Conservation (phyloP, 116 monocot genomes). For the Phalaenopsis hybrid region DNA sequence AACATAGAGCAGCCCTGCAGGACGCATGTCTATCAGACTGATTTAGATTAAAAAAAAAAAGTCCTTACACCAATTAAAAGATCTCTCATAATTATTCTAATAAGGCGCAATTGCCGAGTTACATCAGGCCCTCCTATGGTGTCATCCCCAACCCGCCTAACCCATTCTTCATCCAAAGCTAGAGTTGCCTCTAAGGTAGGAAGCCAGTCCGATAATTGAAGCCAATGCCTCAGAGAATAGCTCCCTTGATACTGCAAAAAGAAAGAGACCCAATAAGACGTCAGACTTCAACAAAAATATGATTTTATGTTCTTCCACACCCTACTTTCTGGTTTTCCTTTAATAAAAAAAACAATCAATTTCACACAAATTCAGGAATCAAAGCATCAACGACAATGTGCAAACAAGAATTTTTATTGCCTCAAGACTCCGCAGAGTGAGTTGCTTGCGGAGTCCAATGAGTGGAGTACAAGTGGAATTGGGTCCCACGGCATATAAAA, state of each 20-base stretch:
- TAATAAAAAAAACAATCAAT: too few species aligned
- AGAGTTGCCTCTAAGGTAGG: conserved; percentile 87
- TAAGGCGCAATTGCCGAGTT: conserved; percentile 81
- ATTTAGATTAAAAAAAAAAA: not conserved
- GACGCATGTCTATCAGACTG: not conserved
- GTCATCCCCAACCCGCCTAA: conserved; percentile 88
- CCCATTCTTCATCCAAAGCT: conserved; percentile 79
- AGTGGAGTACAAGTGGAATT: too few species aligned
- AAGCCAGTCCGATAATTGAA: conserved; percentile 88
- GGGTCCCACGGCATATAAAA: too few species aligned
- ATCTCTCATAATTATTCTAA: conserved; percentile 91
- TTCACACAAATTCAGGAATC: too few species aligned
- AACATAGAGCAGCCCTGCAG: not conserved
- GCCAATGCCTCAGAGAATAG: conserved; percentile 89
- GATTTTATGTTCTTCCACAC: too few species aligned
- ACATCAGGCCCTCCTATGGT: conserved; percentile 77
- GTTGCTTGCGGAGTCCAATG: too few species aligned
- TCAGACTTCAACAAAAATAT: too few species aligned
- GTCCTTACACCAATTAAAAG: conserved; percentile 89
- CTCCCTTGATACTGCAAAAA: conserved; percentile 85
- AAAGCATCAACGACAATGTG: too few species aligned
- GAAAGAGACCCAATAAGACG: not conserved
- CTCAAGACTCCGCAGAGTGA: too few species aligned
- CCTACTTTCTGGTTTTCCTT: too few species aligned
- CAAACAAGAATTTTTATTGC: too few species aligned